Base-by-base conservation (phyloP, 495 filamentous ascomycete genomes). In the Cercophora samala region DNA sequence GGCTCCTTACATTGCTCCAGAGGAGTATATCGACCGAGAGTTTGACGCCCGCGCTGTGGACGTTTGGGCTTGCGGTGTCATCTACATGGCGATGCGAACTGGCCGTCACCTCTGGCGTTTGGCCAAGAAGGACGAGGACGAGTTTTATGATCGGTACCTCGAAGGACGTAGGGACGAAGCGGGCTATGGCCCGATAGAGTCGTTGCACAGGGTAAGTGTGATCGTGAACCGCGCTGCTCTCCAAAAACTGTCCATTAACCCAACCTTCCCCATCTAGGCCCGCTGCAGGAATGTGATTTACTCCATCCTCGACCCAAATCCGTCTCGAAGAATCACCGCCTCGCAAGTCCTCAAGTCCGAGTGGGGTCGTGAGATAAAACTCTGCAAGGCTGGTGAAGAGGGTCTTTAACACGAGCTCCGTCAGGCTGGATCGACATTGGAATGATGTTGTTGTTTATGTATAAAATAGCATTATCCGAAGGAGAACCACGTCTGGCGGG, bases 1-100 rank as follows among this genome's bases (percentile, higher is more conserved):
- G 0, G 95, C 93, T 24, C 95, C 95, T 4, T 99, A 99, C 74
- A 99, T 99, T 69, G 92, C 96, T 11, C 95, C 95, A 0, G 95
- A 99, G 74, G 96, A 99, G 76, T 99, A 99, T 73, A 85, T 86
- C 17, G 93, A 97, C 71, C 90, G 87, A 70, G 95, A 99, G 76
- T 99, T 99, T 66, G 95, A 99, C 75, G 96, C 95, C 17, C 85
- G 95, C 60, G 94, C 95, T 1, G 96, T 99, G 58, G 95, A 99
- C 74, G 88, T 98, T 58, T 99, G 95, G 95, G 96, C 95, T 19
- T 94, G 91, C 61, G 95, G 95, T 71, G 95, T 99, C 37, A 98
- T 99, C 64, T 99, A 99, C 81, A 98, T 99, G 96, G 95, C 95
- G 6, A 99, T 99, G 95, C 86, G 95, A 61, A 99, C 95, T 18